Base-by-base conservation (phyloP, 805 yeast species). In the Kodamaea lidongshanica region DNA sequence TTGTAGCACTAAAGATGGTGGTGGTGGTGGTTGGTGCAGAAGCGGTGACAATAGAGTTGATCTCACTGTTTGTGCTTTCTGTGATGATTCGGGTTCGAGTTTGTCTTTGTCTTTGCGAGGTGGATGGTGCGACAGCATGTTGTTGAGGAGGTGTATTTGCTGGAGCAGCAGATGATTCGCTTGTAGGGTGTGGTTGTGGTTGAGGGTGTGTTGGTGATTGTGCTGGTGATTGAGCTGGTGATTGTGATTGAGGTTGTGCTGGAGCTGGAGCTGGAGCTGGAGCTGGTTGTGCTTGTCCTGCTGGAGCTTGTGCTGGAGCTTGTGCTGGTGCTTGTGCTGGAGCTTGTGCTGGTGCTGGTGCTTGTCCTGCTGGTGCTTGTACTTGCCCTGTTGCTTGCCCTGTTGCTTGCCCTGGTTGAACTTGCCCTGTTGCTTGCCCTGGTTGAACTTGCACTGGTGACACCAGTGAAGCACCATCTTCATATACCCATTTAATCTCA, bases 401-500 rank as follows among this genome's bases (percentile, higher is more conserved):
- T 7, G 16, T 17, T 22, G 26, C 29, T 11, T 29, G 33, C 12
- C 12, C 16, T 25, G 25, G 16, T 18, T 17, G 30, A 12, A 19
- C n/a, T 8, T 8, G 8, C 10, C 19, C 25, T 23, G 25, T 17
- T 15, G 23, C 32, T 9, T 22, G 27, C 13, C 16, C 28, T 5
- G 21, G 30, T 18, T 39, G 16, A 23, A 28, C 24, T 12, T 8
- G 19, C 12, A 16, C 33, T 13, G 31, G 34, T 12, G 28, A n/a
- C n/a, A n/a, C n/a, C n/a, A n/a, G n/a, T n/a, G 23, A 17, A 6
- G 21, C 32, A 2, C 19, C 33, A 10, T 37, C 42, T 5, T 32
- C 56, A 30, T 56, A 50, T 10, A 55, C 60, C 26, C 58, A 47
- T 3, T 48, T 56, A n/a, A 59, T 33, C 10, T 48, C 46, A 19